phyloP scores from a whole-genome alignment of 2,329 filamentous ascomycete genomes.

The Xylariales sp. region DNA sequence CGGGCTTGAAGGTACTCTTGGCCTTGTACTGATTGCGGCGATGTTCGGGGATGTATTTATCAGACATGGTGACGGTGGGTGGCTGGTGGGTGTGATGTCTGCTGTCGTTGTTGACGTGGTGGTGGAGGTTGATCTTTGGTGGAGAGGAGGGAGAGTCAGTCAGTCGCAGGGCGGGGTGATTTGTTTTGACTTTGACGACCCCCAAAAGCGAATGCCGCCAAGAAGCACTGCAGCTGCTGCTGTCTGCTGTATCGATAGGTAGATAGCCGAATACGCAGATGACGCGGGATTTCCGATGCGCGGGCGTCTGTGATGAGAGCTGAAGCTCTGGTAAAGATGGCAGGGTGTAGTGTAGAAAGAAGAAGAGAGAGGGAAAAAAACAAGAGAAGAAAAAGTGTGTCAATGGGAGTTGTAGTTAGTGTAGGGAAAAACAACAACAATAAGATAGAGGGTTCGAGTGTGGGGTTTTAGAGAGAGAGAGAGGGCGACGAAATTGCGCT shows the following conservation, averaged over 20 bases:
- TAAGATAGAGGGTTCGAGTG: slow-evolving; percentile 15
- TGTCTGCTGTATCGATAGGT: slow-evolving; percentile 11
- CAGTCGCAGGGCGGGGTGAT: slow-evolving; percentile 50
- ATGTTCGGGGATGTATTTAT: slow-evolving; percentile 99
- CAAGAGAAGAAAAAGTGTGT: slow-evolving; percentile 21
- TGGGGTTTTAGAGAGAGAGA: slow-evolving; percentile 27
- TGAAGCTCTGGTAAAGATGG: slow-evolving; percentile 7
- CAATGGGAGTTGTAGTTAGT: neutral
- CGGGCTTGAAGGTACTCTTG: slow-evolving; percentile 98
- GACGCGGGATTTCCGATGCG: slow-evolving; percentile 8
- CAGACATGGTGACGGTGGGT: slow-evolving; percentile 77
- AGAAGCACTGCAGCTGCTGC: slow-evolving; percentile 23
- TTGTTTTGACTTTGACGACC: slow-evolving; percentile 49
- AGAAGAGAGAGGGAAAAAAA: slow-evolving; percentile 28
- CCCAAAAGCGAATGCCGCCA: slow-evolving; percentile 34
- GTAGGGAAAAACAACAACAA: slow-evolving; percentile 32
- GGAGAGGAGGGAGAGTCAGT: slow-evolving; percentile 40
- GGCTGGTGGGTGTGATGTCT: too few species aligned
- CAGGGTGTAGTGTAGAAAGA: slow-evolving; percentile 8
- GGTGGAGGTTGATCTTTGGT: slow-evolving; percentile 32
- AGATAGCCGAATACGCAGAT: slow-evolving; percentile 6
- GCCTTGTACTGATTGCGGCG: slow-evolving; percentile 99
- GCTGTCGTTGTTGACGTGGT: neutral
- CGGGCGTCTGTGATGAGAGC: neutral
- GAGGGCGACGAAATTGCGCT: slow-evolving; percentile 40